These are phyloP conservation scores for Penicillium sp. DNA, from an alignment of 2,329 filamentous ascomycete genomes.

Conservation along the genomic window DNA sequence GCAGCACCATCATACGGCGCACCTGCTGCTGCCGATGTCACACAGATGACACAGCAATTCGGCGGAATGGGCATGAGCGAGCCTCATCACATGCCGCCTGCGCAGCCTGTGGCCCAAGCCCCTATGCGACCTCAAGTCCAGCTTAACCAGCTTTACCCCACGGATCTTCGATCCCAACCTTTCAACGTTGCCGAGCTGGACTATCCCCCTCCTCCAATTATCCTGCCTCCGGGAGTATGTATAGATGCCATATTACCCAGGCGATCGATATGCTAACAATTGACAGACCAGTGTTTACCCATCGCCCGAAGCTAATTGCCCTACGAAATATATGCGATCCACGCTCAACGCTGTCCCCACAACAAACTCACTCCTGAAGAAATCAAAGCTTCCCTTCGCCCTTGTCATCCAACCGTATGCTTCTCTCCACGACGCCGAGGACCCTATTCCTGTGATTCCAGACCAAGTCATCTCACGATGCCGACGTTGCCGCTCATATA, in stretches of 20 bases:
- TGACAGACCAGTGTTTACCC: slow-evolving; percentile 80
- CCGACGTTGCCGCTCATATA: slow-evolving; percentile 92
- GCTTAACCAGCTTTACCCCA: slow-evolving; percentile 87
- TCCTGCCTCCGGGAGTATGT: slow-evolving; percentile 87
- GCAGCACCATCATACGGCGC: slow-evolving; percentile 65
- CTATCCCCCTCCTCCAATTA: slow-evolving; percentile 82
- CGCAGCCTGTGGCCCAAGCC: slow-evolving; percentile 46
- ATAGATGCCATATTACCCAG: background rate
- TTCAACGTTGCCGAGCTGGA: slow-evolving; percentile 94
- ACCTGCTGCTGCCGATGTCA: slow-evolving; percentile 57
- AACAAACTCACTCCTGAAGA: slow-evolving; percentile 89
- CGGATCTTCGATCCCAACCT: slow-evolving; percentile 85
- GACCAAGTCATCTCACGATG: slow-evolving; percentile 98
- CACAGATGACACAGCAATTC: slow-evolving; percentile 78
- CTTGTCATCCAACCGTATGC: slow-evolving; percentile 95
- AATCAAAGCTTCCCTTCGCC: slow-evolving; percentile 92
- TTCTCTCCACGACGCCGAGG: slow-evolving; percentile 87
- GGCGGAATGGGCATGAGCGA: slow-evolving; percentile 70
- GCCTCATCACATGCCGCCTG: slow-evolving; percentile 50
- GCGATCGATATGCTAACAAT: slow-evolving; percentile 40
- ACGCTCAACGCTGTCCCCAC: slow-evolving; percentile 93
- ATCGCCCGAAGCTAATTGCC: slow-evolving; percentile 86
- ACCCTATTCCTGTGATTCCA: slow-evolving; percentile 84
- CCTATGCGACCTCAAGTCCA: slow-evolving; percentile 38
- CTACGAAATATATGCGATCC: slow-evolving; percentile 89